These are phyloP conservation scores for Rhodofomes roseus DNA, from an alignment of 1,284 basidiomycete genomes.

Conservation along the genomic window DNA sequence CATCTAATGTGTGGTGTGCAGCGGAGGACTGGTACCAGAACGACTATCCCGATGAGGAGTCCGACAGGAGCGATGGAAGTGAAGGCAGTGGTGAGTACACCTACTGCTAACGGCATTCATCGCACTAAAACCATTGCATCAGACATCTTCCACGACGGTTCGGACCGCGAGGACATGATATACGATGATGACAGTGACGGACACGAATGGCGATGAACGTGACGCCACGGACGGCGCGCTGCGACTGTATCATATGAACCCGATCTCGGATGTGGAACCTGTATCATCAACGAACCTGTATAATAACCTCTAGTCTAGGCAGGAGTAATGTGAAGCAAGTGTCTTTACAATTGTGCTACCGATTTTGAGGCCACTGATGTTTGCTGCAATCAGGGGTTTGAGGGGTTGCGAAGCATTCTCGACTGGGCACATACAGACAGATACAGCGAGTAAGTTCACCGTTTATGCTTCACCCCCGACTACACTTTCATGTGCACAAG, in stretches of 20 bases:
- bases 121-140: background rate
- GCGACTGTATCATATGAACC: background rate
- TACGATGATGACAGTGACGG: background rate
- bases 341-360: background rate
- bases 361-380: too few species aligned
- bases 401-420: too few species aligned
- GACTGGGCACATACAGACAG: too few species aligned
- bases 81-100: conserved; percentile 37
- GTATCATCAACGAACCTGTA: background rate
- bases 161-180: background rate
- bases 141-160: background rate
- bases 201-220: background rate
- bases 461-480: too few species aligned
- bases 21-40: conserved; percentile 80
- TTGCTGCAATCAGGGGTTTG: too few species aligned
- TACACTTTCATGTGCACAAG: too few species aligned
- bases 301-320: background rate
- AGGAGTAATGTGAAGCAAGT: background rate
- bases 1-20: conserved; percentile 25
- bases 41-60: conserved; percentile 74
- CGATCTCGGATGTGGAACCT: background rate
- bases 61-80: conserved; percentile 28
- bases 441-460: too few species aligned
- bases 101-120: too few species aligned
- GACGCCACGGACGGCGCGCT: background rate